A percentile compares a stretch with the other conserved stretches of the same genome.
Conservation (phyloP, 495 filamentous ascomycete genomes). For the Ascobolus immersus region DNA sequence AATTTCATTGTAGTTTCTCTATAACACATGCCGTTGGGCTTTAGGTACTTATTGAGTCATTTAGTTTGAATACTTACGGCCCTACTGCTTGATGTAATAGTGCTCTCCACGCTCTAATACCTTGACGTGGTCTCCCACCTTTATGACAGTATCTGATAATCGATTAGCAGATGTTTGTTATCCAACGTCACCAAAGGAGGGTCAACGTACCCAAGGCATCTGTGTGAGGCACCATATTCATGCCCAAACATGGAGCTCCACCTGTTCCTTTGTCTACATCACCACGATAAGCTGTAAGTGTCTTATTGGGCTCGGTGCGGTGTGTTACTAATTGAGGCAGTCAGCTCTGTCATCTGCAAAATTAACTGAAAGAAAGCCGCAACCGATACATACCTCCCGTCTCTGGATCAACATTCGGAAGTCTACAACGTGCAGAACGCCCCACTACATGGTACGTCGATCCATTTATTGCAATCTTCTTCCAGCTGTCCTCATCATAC, state of each 20-base stretch:
- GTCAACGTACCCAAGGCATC: too few species aligned
- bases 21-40: too few species aligned
- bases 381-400: too few species aligned
- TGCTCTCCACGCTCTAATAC: constrained; percentile 38
- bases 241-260: constrained; percentile 49
- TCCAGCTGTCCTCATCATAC: constrained; percentile 60
- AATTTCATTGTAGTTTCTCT: too few species aligned
- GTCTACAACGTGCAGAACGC: constrained; percentile 33
- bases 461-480: constrained; percentile 22
- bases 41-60: too few species aligned
- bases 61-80: too few species aligned
- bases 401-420: constrained; percentile 60
- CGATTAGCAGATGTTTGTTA: too few species aligned
- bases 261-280: constrained; percentile 40
- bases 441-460: constrained; percentile 8
- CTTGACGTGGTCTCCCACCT: constrained; percentile 33
- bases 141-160: too few species aligned
- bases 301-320: constrained; percentile 41
- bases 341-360: too few species aligned
- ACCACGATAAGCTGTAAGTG: constrained; percentile 40
- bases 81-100: constrained; percentile 27
- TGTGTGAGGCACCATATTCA: constrained; percentile 63
- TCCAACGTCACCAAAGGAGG: too few species aligned
- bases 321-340: too few species aligned
- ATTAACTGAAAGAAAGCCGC: too few species aligned